Conservation (phyloP, 2,329 filamentous ascomycete species). For the Cercospora sesami region DNA sequence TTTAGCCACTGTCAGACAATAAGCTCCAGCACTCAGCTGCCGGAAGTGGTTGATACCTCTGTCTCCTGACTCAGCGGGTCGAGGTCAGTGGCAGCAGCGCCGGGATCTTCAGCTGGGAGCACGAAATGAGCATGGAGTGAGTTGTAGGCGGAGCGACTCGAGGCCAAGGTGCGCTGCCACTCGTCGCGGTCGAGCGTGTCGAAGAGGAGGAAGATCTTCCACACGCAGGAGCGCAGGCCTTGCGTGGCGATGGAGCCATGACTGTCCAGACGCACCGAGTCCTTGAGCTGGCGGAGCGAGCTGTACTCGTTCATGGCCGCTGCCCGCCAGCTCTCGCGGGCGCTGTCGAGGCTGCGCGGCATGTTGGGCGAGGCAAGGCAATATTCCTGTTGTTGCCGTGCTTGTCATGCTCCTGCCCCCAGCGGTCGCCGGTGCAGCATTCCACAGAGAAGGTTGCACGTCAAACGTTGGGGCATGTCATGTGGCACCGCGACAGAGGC, state of each 20-base stretch:
- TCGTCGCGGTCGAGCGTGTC: slow-evolving; percentile 62
- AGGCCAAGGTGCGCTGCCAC: slow-evolving; percentile 68
- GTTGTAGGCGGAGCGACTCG: slow-evolving; percentile 72
- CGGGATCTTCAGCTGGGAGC: slow-evolving; percentile 78
- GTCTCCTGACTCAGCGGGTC: slow-evolving; percentile 87
- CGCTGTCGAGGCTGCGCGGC: slow-evolving; percentile 36
- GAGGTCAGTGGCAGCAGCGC: slow-evolving; percentile 69
- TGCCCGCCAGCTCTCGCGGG: slow-evolving; percentile 36
- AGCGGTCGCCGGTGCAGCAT: background rate
- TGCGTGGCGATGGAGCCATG: slow-evolving; percentile 26
- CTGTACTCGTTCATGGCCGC: slow-evolving; percentile 32
- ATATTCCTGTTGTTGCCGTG: background rate
- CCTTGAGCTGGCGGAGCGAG: slow-evolving; percentile 35
- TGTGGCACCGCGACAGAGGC: background rate
- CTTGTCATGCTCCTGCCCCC: background rate
- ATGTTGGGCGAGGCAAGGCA: slow-evolving; percentile 26
- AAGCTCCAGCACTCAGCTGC: slow-evolving; percentile 24
- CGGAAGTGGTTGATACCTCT: slow-evolving; percentile 51
- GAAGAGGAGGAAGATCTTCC: slow-evolving; percentile 88
- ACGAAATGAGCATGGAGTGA: slow-evolving; percentile 73
- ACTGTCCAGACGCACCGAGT: slow-evolving; percentile 34
- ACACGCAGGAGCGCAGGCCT: slow-evolving; percentile 84
- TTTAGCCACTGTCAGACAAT: slow-evolving; percentile 45
- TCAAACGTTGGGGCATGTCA: background rate
- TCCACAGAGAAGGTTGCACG: background rate